A percentile compares a stretch with the other conserved stretches of the same genome.
phyloP scores from a whole-genome alignment of 805 yeast genomes.

The Myxozyma mucilagina region DNA sequence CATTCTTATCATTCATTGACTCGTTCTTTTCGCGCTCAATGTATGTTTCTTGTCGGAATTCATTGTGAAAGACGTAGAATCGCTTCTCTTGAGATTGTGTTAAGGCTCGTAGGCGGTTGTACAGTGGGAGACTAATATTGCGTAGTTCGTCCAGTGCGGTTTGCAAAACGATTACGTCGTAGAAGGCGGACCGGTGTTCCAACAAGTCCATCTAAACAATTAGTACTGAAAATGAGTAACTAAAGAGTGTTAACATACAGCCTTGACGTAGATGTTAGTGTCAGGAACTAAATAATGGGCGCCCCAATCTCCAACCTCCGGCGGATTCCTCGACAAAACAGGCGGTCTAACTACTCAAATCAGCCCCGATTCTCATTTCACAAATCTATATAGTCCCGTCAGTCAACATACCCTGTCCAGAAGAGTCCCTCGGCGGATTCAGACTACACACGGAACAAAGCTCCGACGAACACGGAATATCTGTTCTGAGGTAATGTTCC shows the following conservation, averaged over 20 bases:
- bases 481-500: slow-evolving; percentile 89
- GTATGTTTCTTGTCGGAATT: slow-evolving; percentile 73
- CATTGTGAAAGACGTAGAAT: slow-evolving; percentile 90
- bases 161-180: slow-evolving; percentile 92
- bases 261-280: slow-evolving; percentile 82
- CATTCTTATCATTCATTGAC: slow-evolving; percentile 84
- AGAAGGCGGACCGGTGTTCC: slow-evolving; percentile 73
- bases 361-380: background rate
- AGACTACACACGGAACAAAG: slow-evolving; percentile 64
- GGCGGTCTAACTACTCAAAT: slow-evolving; percentile 48
- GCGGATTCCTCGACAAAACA: slow-evolving; percentile 64
- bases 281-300: slow-evolving; percentile 84
- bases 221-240: background rate
- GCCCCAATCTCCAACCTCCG: slow-evolving; percentile 49
- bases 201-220: slow-evolving; percentile 66
- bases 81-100: slow-evolving; percentile 77
- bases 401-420: slow-evolving; percentile 16
- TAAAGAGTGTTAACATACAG: slow-evolving; percentile 38
- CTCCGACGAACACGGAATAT: slow-evolving; percentile 85
- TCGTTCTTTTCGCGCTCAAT: slow-evolving; percentile 64
- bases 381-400: background rate
- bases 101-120: slow-evolving; percentile 75
- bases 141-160: slow-evolving; percentile 92
- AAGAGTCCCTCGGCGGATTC: slow-evolving; percentile 58
- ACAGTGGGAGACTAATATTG: slow-evolving; percentile 82